Evolutionary conservation across 176 grass and related monocot genomes (phyloP), one percentile per base, ranked within the genome.

Genomic region (Oryza longistaminata): DNA sequence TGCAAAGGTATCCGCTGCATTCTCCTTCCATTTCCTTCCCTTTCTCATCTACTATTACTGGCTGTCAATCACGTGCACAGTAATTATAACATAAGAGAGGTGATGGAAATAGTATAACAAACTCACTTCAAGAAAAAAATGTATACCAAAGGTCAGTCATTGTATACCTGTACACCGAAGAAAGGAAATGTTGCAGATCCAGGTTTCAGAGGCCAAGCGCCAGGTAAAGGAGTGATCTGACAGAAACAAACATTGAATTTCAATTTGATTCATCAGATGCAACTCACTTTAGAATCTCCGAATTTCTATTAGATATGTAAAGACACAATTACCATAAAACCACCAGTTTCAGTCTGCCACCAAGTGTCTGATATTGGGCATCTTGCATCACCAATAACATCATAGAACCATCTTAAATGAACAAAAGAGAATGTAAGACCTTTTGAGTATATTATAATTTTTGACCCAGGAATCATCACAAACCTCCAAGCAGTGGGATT

Each of bases 301-400:
- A 84, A 64, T 53, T 33, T 11, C 4, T 2, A 42, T 72, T 9
- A 11, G 71, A 42, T 64, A 31, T 49, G 37, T 66, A 70, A 79
- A 70, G 34, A 70, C 33, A 73, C 22, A 89, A 68, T 87, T 85
- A 99, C 96, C 96, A 99, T 99, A 86, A 99, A 96, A 66, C 96
- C 96, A 74, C 96, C 96, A 37, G 96, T 96, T 88, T 99, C 96
- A 87, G 96, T 99, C 89, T 99, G 96, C 96, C 96, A 99, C 96
- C 93, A 99, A 60, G 96, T 99, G 58, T 99, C 96, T 79, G 96
- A 96, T 95, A 99, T 96, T 58, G 93, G 93, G 71, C 96, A 94
- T 86, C 86, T 81, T 49, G 93, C 87, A 45, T 99, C 86, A 12
- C 93, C 93, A 29, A 96, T 79, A 89, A 96, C 88, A 92, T 96